Evolutionary conservation across 805 yeast genomes (phyloP).

Genomic region (Wickerhamomyces mucosus): DNA sequence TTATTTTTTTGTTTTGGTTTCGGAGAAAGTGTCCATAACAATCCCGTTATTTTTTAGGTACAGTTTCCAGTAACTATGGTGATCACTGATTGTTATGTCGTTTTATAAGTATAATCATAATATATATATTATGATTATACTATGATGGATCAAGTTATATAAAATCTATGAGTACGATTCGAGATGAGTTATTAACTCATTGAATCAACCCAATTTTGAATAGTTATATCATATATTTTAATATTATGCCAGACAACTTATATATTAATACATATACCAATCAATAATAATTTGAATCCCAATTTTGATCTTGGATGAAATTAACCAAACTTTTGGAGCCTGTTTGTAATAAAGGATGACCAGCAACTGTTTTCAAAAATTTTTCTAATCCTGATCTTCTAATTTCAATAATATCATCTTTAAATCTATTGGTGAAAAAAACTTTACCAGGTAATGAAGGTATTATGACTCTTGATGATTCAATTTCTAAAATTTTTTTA

Average conservation of each 20-base stretch:
- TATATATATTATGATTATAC: too few species aligned
- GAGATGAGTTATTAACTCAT: too few species aligned
- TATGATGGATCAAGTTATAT: too few species aligned
- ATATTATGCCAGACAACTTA: too few species aligned
- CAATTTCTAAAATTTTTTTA: constrained; percentile 62
- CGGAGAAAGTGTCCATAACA: background rate
- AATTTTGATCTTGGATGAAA: constrained; percentile 79
- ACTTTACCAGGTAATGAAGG: constrained; percentile 89
- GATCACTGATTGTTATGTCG: too few species aligned
- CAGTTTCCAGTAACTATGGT: too few species aligned
- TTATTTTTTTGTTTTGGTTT: background rate
- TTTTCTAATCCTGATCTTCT: constrained; percentile 77
- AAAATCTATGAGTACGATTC: too few species aligned
- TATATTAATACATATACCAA: background rate
- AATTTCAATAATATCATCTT: constrained; percentile 73
- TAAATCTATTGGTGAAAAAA: constrained; percentile 57
- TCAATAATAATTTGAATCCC: constrained; percentile 38
- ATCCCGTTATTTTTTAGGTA: too few species aligned
- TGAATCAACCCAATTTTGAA: too few species aligned
- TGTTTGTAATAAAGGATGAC: constrained; percentile 89
- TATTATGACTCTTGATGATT: constrained; percentile 68
- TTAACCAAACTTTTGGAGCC: constrained; percentile 70
- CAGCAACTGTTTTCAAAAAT: constrained; percentile 72
- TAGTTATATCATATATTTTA: too few species aligned
- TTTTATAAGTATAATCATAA: too few species aligned